A percentile compares a stretch with the other conserved stretches of the same genome.
phyloP scores from a whole-genome alignment of 1,139 yeast genomes.

The Pichia sp. region DNA sequence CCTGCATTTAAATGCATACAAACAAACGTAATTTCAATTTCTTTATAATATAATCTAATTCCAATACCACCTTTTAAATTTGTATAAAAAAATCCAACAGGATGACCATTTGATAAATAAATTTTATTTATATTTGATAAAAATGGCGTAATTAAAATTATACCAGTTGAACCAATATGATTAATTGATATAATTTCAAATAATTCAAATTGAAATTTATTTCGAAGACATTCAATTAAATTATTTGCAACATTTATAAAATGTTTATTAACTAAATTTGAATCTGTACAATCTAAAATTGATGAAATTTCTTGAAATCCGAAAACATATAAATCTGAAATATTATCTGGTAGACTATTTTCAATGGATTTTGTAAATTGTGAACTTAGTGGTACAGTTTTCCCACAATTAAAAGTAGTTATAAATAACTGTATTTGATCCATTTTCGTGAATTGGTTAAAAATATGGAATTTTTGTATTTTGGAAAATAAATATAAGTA shows the following conservation, averaged over 20 bases:
- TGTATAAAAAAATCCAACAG: constrained; percentile 56
- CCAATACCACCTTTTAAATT: constrained; percentile 75
- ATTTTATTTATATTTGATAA: constrained; percentile 26
- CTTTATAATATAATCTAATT: constrained; percentile 38
- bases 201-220: constrained; percentile 29
- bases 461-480: neutral
- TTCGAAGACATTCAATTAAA: constrained; percentile 38
- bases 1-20: constrained; percentile 69
- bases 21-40: constrained; percentile 51
- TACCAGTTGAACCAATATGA: constrained; percentile 61
- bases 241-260: constrained; percentile 38
- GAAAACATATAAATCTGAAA: constrained; percentile 51
- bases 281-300: constrained; percentile 55
- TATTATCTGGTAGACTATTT: constrained; percentile 13
- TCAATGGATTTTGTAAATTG: constrained; percentile 20
- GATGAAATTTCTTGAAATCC: constrained; percentile 74
- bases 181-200: constrained; percentile 43
- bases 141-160: constrained; percentile 48
- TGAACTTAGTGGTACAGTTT: constrained; percentile 27
- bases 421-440: constrained; percentile 19
- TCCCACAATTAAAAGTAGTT: constrained; percentile 40
- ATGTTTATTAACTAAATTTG: constrained; percentile 33
- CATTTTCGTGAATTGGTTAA: neutral
- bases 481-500: neutral
- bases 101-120: constrained; percentile 30